Evolutionary conservation across 73 alveolate species (phyloP).

Genomic region (Stentor roeselii): DNA sequence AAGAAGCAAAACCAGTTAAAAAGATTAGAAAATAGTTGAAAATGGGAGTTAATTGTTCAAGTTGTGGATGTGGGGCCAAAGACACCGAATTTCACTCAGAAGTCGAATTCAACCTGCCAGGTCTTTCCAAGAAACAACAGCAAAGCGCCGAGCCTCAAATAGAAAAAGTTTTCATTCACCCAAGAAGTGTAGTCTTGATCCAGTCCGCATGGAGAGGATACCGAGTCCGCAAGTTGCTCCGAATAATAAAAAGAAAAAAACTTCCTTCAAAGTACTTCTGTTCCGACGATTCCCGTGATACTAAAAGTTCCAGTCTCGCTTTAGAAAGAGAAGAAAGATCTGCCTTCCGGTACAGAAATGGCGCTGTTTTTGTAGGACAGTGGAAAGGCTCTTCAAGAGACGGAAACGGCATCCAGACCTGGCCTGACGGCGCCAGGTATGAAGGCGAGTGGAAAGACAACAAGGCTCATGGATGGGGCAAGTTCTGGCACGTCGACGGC

Average conservation of each 20-base stretch:
- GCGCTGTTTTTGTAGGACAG: slow-evolving; percentile 81
- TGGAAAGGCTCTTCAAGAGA: slow-evolving; percentile 84
- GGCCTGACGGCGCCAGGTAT: slow-evolving; percentile 84
- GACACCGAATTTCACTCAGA: background rate
- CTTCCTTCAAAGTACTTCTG: slow-evolving; percentile 38
- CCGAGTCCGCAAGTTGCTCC: background rate
- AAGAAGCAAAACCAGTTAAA: slow-evolving; percentile 40
- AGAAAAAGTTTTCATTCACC: background rate
- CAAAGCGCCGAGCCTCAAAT: background rate
- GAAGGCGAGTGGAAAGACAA: slow-evolving; percentile 74
- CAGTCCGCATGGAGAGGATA: slow-evolving; percentile 53
- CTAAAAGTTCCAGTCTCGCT: slow-evolving; percentile 25
- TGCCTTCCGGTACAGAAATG: slow-evolving; percentile 59
- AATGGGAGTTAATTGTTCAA: background rate
- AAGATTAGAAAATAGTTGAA: too few relatives aligned
- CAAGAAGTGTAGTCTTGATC: slow-evolving; percentile 20
- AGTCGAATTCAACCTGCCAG: background rate
- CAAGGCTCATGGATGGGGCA: slow-evolving; percentile 58
- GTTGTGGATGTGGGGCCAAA: background rate
- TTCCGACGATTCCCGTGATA: slow-evolving; percentile 48
- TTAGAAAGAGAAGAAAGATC: slow-evolving; percentile 58
- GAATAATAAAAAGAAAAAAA: background rate
- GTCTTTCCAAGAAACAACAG: background rate
- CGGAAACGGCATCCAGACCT: slow-evolving; percentile 75
- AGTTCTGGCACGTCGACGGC: slow-evolving; percentile 73